Evolutionary conservation across 2,329 filamentous ascomycete species (phyloP), one percentile per base, ranked within the genome.

Genomic region (Fusarium xylarioides): DNA sequence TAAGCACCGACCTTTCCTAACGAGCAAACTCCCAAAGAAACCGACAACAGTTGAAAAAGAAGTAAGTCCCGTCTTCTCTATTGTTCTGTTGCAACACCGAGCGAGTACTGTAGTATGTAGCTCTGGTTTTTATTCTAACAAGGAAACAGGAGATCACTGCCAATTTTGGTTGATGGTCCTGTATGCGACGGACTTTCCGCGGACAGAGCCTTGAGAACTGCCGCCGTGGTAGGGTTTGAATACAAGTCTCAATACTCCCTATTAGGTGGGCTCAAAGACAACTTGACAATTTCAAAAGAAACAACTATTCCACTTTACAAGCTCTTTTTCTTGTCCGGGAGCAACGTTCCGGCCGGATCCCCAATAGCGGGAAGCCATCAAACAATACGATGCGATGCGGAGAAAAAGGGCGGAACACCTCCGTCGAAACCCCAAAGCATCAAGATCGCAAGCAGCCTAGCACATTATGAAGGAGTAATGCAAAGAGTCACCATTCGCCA

Each of bases 371-470:
- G 10, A 43, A 30, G 40, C 28, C 26, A 58, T 38, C 34, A 26
- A 58, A 21, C 28, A 26, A 46, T 35, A 47, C 60, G 28, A 35
- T 68, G 65, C 53, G 65, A 38, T 63, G 66, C 66, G 64, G 66
- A 68, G 66, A 60, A 68, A 15, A 34, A 34, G 55, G 18, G 58
- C 58, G 66, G 66, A 69, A 69, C 37, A n/a, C 23, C n/a, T 32
- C 65, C 66, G 65, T 64, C 50, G 11, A 32, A 30, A 49, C 58
- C 44, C 52, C 35, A 68, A 69, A 37, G 23, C 49, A 23, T 42
- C 50, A 38, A 59, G 37, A 35, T 43, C 15, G 26, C 40, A 59
- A 56, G 40, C 35, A 65, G 63, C 30, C 38, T 66, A 63, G 63
- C 47, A 65, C 46, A 34, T 34, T 47, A 23, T 12, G 16, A 67